phyloP scores from a whole-genome alignment of 371 early-diverging fungal species.

The Mortierella sp. region DNA sequence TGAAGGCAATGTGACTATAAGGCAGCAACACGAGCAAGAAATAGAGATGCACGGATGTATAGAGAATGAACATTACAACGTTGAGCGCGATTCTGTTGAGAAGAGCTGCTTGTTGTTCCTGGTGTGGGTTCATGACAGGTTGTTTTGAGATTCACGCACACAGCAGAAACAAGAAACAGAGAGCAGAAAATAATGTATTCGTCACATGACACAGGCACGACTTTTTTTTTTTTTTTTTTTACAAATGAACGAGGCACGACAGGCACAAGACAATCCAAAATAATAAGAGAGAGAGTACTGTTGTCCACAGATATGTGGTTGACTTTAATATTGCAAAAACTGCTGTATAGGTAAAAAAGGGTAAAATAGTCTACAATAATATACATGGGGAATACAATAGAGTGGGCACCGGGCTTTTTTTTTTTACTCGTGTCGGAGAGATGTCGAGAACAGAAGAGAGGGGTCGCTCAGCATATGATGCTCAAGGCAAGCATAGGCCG shows the following conservation, averaged over 20 bases:
- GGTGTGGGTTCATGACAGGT: constrained; percentile 43
- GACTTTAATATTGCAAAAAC: no score
- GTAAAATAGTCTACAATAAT: background rate
- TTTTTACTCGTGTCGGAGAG: background rate
- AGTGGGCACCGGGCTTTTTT: background rate
- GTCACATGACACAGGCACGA: background rate
- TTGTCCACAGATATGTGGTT: no score
- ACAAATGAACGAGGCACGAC: background rate
- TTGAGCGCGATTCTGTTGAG: constrained; percentile 53
- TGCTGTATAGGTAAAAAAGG: background rate
- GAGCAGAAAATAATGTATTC: background rate
- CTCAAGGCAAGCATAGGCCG: constrained; percentile 18
- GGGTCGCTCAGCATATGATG: constrained; percentile 24
- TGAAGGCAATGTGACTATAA: background rate
- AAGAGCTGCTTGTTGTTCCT: constrained; percentile 48
- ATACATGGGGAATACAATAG: constrained; percentile 1
- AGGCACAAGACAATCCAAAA: no score
- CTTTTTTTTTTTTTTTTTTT: background rate
- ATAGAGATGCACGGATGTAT: background rate
- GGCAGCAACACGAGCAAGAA: background rate
- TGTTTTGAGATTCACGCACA: background rate
- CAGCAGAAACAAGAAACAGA: background rate
- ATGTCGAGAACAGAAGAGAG: constrained; percentile 14
- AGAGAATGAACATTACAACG: constrained; percentile 15
- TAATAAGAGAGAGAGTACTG: no score